Base-by-base conservation (phyloP, 1,284 basidiomycete species). In the Malassezia equina region DNA sequence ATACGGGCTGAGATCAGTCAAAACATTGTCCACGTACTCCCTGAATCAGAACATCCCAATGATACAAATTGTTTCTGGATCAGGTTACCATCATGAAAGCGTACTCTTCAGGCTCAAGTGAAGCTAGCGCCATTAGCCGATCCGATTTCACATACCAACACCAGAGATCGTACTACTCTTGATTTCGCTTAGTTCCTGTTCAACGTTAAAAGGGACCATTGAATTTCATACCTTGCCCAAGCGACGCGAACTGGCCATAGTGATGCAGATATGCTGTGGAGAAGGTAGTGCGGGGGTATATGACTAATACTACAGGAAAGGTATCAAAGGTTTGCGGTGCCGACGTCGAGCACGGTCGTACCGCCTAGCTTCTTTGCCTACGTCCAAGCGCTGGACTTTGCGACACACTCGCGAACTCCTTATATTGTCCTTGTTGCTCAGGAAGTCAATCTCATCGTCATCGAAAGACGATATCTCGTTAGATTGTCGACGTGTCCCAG, bases 151-250 rank as follows among this genome's bases (percentile, higher is more conserved):
- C 53, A 12, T 45, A 55, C 53, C 31, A 23, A 56, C 31, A 12
- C 50, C 49, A 21, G 55, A 42, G 2, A 44, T 19, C 13, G 21
- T 44, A 39, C 17, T 43, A 21, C 13, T 41, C 25, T 15, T 23
- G 2, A 57, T 49, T 12, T 57, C 55, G 9, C 32, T 32, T 7
- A 57, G 50, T 24, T 57, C 55, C 54, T 51, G 36, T 19, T 12
- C 7, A 39, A n/a, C 4, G 19, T 34, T 9, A 36, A 28, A 43
- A 23, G 4, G 13, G 12, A 12, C 40, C n/a, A 21, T 19, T 48
- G 17, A 12, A 9, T 7, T 33, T 15, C 49, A 25, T 34, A 51
- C 49, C 27, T 57, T 57, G 29, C 21, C 34, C 31, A 57, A 25
- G 9, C 55, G 55, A 13, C 50, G 34, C 7, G 44, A 36, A 19